Percentiles rank a stretch among this genome's conserved stretches.
Evolutionary conservation across 441 rosid species (phyloP).

Genomic region (Adansonia rubrostipa): DNA sequence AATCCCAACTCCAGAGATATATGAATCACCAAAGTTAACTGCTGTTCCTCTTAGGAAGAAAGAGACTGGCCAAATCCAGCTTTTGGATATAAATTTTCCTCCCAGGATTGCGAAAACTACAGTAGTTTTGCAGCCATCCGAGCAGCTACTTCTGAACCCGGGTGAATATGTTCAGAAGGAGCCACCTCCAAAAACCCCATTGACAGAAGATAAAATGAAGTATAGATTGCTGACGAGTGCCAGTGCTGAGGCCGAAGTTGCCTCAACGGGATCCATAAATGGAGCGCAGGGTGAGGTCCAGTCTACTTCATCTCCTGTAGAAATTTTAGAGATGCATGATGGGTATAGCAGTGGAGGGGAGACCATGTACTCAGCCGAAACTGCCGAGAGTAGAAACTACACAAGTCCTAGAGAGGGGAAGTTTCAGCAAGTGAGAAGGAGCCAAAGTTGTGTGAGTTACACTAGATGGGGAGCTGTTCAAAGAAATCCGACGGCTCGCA

Average conservation of each 20-base stretch:
- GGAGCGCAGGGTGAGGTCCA: conserved; percentile 66
- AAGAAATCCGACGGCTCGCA: conserved; percentile 50
- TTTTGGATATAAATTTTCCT: conserved; percentile 93
- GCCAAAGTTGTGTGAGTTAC: conserved; percentile 86
- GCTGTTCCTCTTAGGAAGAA: conserved; percentile 66
- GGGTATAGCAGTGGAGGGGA: conserved; percentile 87
- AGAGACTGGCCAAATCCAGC: conserved; percentile 55
- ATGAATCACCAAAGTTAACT: conserved; percentile 75
- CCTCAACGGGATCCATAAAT: conserved; percentile 73
- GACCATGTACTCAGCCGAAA: conserved; percentile 98
- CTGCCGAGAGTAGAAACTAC: conserved; percentile 93
- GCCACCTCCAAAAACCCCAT: conserved; percentile 27
- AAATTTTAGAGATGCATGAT: conserved; percentile 52
- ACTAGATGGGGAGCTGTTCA: conserved; percentile 69
- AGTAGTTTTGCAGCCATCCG: conserved; percentile 37
- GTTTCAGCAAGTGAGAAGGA: conserved; percentile 77
- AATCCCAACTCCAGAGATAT: conserved; percentile 86
- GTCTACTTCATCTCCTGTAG: conserved; percentile 71
- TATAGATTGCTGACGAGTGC: conserved; percentile 27
- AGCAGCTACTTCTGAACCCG: conserved; percentile 31
- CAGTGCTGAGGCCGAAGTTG: conserved; percentile 49
- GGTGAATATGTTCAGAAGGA: conserved; percentile 41
- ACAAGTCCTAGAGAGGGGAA: conserved; percentile 72
- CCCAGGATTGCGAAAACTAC: conserved; percentile 50
- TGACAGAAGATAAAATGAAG: conserved; percentile 43